Base-by-base conservation (phyloP, 768 basidiomycete genomes). In the Suillus placidus region DNA sequence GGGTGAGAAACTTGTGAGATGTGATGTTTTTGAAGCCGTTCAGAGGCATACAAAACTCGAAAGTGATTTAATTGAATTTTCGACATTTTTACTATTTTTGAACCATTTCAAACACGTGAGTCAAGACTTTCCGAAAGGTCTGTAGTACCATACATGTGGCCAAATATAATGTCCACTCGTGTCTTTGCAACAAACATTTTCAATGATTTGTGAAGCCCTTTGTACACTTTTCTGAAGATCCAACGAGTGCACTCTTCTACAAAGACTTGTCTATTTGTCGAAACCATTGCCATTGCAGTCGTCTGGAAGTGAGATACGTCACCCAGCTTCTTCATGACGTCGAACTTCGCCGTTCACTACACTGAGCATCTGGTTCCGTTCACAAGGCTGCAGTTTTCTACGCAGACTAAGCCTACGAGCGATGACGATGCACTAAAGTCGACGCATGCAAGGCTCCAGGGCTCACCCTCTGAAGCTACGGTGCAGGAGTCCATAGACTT, bases 331-430 rank as follows among this genome's bases (percentile, higher is more conserved):
- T 60, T 32, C 58, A 70, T 72, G 69, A 64, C 67, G 20, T 40
- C 51, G 23, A 57, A 64, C 42, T 76, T 76, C 63, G 70, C 75
- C 54, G 23, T 63, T 61, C 76, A 76, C 42, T 77, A 78, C 67
- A 72, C 68, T 5, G 66, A 71, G 52, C 69, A 70, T 1, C 71
- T 76, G 43, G 61, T 73, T 60, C 57, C 68, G 18, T 64, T 73
- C n/a, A 67, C 60, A 42, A 62, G 62, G 58, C 54, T 66, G 6
- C 66, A 63, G 13, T 64, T 65, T 42, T 57, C 67, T 6, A 32
- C 47, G 32, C 65, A 63, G 60, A 10, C 30, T 6, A 66, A 54
- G 26, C 64, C 64, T 32, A 69, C 66, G 16, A 63, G 49, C 1
- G 40, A 70, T 47, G 68, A 65, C 38, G 60, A 57, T 23, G 57